These are phyloP conservation scores for Cyclostephanos tholiformis DNA, from an alignment of 108 stramenopile genomes.

Conservation along the genomic window DNA sequence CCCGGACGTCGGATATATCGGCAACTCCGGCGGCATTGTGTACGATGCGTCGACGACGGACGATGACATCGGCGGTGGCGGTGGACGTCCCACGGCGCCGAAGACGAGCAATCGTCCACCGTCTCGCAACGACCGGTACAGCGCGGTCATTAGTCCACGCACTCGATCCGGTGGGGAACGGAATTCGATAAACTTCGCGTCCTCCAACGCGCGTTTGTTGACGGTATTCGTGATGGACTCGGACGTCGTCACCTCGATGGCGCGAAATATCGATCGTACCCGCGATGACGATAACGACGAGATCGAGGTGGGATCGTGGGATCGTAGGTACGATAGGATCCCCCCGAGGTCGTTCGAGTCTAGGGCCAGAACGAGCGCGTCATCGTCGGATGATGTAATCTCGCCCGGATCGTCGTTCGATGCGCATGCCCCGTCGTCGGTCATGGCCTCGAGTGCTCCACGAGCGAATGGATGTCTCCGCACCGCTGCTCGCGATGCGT, in stretches of 20 bases:
- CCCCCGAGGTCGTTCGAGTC: constrained; percentile 37
- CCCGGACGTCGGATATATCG: constrained; percentile 63
- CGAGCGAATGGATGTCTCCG: neutral
- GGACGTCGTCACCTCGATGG: constrained; percentile 72
- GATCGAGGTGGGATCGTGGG: constrained; percentile 10
- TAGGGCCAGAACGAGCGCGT: constrained; percentile 17
- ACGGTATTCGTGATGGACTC: constrained; percentile 62
- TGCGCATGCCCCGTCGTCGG: neutral
- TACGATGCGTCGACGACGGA: neutral
- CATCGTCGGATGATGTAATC: neutral
- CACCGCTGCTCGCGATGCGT: neutral
- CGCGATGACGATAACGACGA: constrained; percentile 16
- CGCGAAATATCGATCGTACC: constrained; percentile 58
- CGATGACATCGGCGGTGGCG: constrained; percentile 15
- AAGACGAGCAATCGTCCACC: constrained; percentile 57
- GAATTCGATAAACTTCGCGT: constrained; percentile 50
- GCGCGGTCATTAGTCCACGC: constrained; percentile 74
- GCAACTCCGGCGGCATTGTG: neutral
- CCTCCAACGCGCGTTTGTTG: constrained; percentile 45
- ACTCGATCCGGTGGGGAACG: constrained; percentile 58
- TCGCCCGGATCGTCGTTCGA: neutral
- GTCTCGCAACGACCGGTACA: constrained; percentile 66
- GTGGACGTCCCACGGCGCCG: constrained; percentile 57
- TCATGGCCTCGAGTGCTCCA: neutral
- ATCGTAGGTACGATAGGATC: constrained; percentile 40